phyloP scores from a whole-genome alignment of 371 early-diverging fungal genomes.

The Mortierella sp. region DNA sequence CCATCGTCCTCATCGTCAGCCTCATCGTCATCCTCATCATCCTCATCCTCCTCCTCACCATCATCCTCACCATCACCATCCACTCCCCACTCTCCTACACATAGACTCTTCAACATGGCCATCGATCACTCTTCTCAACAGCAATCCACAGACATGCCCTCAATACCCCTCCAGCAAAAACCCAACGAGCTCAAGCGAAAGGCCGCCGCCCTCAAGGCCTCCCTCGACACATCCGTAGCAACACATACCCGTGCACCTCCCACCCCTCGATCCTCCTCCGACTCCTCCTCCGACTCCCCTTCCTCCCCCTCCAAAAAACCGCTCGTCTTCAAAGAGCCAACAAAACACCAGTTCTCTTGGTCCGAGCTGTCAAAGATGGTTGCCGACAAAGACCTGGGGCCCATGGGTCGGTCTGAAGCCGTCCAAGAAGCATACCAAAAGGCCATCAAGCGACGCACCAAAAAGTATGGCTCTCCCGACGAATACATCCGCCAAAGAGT shows the following conservation, averaged over 20 bases:
- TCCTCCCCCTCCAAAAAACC: conserved; percentile 24
- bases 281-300: not conserved
- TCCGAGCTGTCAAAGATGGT: conserved; percentile 36
- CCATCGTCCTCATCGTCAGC: too few species aligned
- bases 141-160: too few species aligned
- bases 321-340: conserved; percentile 51
- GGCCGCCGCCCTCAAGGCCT: conserved; percentile 15
- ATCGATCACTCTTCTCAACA: too few species aligned
- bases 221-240: conserved; percentile 23
- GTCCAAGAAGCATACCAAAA: conserved; percentile 44
- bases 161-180: not conserved
- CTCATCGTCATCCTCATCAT: too few species aligned
- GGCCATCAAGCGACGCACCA: conserved; percentile 44
- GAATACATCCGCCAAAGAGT: conserved; percentile 50
- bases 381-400: conserved; percentile 38
- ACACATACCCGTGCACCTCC: not conserved
- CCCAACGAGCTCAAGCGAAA: conserved; percentile 8
- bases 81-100: too few species aligned
- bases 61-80: too few species aligned
- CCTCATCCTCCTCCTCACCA: too few species aligned
- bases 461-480: conserved; percentile 44
- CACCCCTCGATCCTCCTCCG: not conserved
- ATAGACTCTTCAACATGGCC: too few species aligned
- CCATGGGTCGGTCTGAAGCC: conserved; percentile 45
- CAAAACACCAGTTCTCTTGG: conserved; percentile 46